Conservation (phyloP, 1,139 yeast genomes). For the Pichia sp. region DNA sequence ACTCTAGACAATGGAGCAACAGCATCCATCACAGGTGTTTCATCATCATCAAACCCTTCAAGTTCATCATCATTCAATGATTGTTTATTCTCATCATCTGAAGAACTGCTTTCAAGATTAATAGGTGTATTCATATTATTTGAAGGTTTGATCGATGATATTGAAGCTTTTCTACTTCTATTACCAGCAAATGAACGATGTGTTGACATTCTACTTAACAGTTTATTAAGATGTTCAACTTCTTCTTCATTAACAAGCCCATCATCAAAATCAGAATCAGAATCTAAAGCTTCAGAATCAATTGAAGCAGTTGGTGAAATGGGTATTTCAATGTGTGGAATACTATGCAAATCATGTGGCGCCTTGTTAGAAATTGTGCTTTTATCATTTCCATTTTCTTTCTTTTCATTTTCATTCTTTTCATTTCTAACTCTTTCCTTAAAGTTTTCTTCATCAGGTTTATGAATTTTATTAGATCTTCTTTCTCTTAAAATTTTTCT, state of each 20-base stretch:
- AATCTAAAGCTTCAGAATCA: constrained; percentile 8
- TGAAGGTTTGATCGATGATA: background rate
- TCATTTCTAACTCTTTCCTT: no score
- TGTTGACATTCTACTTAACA: constrained; percentile 23
- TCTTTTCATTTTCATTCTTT: no score
- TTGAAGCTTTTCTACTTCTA: constrained; percentile 8
- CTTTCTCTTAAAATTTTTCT: constrained; percentile 39
- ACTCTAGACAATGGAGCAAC: constrained; percentile 32
- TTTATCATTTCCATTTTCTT: constrained; percentile 4
- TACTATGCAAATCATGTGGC: background rate
- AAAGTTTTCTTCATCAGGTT: constrained; percentile 13
- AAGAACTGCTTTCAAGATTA: background rate
- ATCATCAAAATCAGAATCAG: constrained; percentile 2
- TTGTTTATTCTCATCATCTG: background rate
- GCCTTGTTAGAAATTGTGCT: background rate
- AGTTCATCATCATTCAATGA: background rate
- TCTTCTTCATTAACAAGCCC: constrained; percentile 16
- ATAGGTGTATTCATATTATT: no score
- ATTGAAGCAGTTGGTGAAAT: constrained; percentile 6
- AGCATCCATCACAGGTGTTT: constrained; percentile 26
- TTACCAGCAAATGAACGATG: constrained; percentile 16
- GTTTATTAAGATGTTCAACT: constrained; percentile 19
- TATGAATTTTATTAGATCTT: constrained; percentile 15
- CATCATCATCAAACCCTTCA: constrained; percentile 7
- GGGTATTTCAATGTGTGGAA: background rate